Evolutionary conservation across 768 basidiomycete species (phyloP), one percentile per base, ranked within the genome.

Genomic region (Leccinum incarnatum): DNA sequence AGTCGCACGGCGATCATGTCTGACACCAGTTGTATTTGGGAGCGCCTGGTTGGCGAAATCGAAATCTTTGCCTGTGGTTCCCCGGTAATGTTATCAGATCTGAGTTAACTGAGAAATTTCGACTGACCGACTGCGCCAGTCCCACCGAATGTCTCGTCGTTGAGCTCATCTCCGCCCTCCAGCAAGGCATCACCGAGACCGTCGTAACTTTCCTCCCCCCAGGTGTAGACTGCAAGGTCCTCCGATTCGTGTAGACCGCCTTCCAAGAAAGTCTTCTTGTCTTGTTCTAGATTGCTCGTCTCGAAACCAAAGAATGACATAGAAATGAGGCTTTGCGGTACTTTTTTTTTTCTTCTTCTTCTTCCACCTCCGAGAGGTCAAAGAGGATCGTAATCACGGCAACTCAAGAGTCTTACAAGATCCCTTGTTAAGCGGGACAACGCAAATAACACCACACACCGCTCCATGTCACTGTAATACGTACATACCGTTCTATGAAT

Each of bases 91-190:
- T 34, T 5, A 56, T 62, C 57, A 58, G 63, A 68, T 68, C 60
- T 34, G 37, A 56, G 49, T 34, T 40, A 9, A 32, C 15, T 57
- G 51, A 2, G 34, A n/a, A 30, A 11, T 37, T 19, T 17, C 53
- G 55, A 75, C 89, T 80, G 71, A 95, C 95, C 93, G 58, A 96
- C 83, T 62, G 69, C 75, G 34, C 80, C 86, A 52, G 77, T 63
- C 42, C 76, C 82, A 30, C 95, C 97, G 76, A 99, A 99, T 2
- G 97, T 99, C 78, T 96, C 94, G 74, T 96, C 93, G 75, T 99
- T 98, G 65, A 95, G 72, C 65, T 95, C 95, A 79, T 98, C 95
- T 57, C 86, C 87, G 45, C 88, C 89, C 74, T 98, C 96, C 65
- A 88, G 85, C 55, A 98, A 81, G 52, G 85, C 85, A 74, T 93